Conservation (phyloP, 257 asterid species). For the Solanum acaule region DNA sequence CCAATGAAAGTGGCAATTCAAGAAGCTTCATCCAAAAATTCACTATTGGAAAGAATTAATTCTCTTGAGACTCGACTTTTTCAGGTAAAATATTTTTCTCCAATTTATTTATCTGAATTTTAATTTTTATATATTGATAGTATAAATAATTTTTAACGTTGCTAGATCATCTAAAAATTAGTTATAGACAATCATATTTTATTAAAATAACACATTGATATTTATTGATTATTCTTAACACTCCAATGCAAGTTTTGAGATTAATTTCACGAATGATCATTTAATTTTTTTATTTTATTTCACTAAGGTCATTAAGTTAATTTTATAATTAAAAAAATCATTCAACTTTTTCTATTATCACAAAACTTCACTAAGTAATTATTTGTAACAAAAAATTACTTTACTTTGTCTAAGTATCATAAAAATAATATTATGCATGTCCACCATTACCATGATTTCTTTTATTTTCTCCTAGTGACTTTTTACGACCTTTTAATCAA, state of each 20-base stretch:
- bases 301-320: not conserved
- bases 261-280: not conserved
- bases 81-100: not conserved
- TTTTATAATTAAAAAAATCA: too few species aligned
- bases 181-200: not conserved
- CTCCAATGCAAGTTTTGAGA: not conserved
- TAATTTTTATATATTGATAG: not conserved
- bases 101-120: not conserved
- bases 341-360: not conserved
- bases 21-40: not conserved
- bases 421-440: not conserved
- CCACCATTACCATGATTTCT: not conserved
- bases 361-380: not conserved
- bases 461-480: not conserved
- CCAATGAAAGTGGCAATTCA: not conserved
- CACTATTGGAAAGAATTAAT: not conserved
- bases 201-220: not conserved
- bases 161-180: not conserved
- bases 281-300: not conserved
- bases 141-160: not conserved
- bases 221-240: not conserved
- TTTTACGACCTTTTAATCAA: not conserved
- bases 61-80: not conserved
- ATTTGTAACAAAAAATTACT: too few species aligned
- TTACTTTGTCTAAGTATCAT: not conserved